Percentiles rank a stretch among this genome's conserved stretches.
Evolutionary conservation across 2,329 filamentous ascomycete genomes (phyloP).

Genomic region (Phaeosphaeria sp.): DNA sequence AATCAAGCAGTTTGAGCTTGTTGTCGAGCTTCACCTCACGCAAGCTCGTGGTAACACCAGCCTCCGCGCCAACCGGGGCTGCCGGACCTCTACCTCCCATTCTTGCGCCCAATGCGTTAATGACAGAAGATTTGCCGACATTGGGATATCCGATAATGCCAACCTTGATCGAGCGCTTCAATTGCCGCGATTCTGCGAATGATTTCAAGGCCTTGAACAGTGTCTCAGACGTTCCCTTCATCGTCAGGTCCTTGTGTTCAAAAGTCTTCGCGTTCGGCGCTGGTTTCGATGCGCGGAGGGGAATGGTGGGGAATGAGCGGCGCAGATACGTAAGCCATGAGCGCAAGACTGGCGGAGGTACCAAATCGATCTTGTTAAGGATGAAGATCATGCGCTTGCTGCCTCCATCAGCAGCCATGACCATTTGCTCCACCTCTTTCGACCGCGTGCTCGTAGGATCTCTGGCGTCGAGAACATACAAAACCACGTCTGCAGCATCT

Average conservation of each 20-base stretch:
- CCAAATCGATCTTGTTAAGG: constrained; percentile 93
- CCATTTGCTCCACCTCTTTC: constrained; percentile 85
- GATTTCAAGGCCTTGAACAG: constrained; percentile 91
- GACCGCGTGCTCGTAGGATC: constrained; percentile 92
- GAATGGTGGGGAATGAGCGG: constrained; percentile 89
- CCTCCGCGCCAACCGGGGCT: constrained; percentile 89
- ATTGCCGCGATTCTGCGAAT: constrained; percentile 79
- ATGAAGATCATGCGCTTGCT: constrained; percentile 90
- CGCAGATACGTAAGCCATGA: constrained; percentile 85
- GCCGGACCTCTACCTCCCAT: constrained; percentile 73
- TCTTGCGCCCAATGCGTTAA: constrained; percentile 86
- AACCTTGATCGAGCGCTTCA: constrained; percentile 89
- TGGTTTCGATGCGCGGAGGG: constrained; percentile 81
- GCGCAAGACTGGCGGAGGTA: constrained; percentile 81
- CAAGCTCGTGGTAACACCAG: constrained; percentile 87
- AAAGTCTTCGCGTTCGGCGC: constrained; percentile 88
- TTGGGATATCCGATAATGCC: constrained; percentile 96
- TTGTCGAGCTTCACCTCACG: constrained; percentile 92
- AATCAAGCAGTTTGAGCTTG: constrained; percentile 92
- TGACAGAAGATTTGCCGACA: constrained; percentile 94
- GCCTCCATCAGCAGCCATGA: constrained; percentile 85
- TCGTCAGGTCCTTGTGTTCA: constrained; percentile 87
- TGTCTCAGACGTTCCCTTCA: constrained; percentile 82
- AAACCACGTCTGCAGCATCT: constrained; percentile 84
- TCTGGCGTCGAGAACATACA: constrained; percentile 91